A percentile compares a stretch with the other conserved stretches of the same genome.
Evolutionary conservation across 2,329 filamentous ascomycete genomes (phyloP).

Genomic region (Dactylonectria estremocensis): DNA sequence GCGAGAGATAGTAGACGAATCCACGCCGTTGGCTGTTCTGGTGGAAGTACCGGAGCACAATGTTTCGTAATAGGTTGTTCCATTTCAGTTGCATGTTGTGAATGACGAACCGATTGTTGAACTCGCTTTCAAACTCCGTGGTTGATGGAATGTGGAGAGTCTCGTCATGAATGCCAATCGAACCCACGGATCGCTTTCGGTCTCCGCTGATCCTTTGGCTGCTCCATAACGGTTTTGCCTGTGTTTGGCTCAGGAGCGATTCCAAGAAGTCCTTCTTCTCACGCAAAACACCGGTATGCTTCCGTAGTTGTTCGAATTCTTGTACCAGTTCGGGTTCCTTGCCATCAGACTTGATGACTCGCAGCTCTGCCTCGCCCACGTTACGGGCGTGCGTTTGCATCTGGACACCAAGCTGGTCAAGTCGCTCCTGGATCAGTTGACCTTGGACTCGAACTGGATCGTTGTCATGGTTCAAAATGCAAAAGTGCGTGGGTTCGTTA

Average conservation of each 20-base stretch:
- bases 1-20: constrained; percentile 97
- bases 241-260: constrained; percentile 69
- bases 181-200: constrained; percentile 55
- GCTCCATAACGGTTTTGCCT: constrained; percentile 53
- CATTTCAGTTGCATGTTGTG: constrained; percentile 98
- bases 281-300: constrained; percentile 69
- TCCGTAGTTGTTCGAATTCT: constrained; percentile 73
- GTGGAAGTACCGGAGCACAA: constrained; percentile 96
- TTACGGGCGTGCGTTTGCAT: constrained; percentile 81
- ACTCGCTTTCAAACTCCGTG: constrained; percentile 91
- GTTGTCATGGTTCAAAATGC: constrained; percentile 92
- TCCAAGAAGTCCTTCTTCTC: constrained; percentile 73
- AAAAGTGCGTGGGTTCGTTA: constrained; percentile 92
- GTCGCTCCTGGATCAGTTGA: constrained; percentile 84
- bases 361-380: constrained; percentile 83
- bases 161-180: constrained; percentile 68
- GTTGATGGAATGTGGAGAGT: constrained; percentile 78
- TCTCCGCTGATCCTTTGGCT: constrained; percentile 47
- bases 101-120: constrained; percentile 98
- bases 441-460: constrained; percentile 92
- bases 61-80: constrained; percentile 97
- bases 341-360: constrained; percentile 65
- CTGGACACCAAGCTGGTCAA: constrained; percentile 84
- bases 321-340: constrained; percentile 66
- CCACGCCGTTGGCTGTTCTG: constrained; percentile 96